Conservation (phyloP, 2,329 filamentous ascomycete species). For the Neonectria ditissima region DNA sequence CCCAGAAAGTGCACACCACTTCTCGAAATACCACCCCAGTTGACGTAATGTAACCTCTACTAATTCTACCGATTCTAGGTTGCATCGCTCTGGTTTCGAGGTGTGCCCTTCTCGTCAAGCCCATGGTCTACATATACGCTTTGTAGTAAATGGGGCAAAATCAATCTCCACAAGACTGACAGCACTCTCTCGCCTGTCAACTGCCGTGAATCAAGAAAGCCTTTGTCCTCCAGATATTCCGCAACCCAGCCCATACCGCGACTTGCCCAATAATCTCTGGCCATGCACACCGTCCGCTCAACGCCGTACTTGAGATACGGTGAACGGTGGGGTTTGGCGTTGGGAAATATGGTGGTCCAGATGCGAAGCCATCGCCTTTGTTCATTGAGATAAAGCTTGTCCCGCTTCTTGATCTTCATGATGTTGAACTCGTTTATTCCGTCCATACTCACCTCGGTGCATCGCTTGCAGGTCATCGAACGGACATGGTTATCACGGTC, state of each 20-base stretch:
- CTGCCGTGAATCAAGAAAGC: too few relatives aligned
- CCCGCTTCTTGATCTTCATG: not conserved
- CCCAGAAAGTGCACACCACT: too few relatives aligned
- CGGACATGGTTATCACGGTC: slow-evolving; percentile 1
- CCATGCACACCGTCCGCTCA: not conserved
- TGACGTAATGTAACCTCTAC: too few relatives aligned
- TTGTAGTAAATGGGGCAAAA: too few relatives aligned
- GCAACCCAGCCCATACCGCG: not conserved
- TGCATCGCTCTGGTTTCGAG: too few relatives aligned
- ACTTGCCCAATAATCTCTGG: not conserved
- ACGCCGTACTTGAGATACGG: slow-evolving; percentile 10
- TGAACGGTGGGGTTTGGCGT: not conserved
- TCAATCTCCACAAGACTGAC: too few relatives aligned
- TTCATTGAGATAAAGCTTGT: not conserved
- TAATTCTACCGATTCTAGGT: too few relatives aligned
- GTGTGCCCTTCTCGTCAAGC: too few relatives aligned
- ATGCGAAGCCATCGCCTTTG: not conserved
- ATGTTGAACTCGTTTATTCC: not conserved
- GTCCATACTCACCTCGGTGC: not conserved
- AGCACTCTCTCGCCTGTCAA: too few relatives aligned
- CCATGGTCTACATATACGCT: too few relatives aligned
- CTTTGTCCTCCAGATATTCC: not conserved
- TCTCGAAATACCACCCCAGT: too few relatives aligned
- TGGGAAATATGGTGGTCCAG: slow-evolving; percentile 1
- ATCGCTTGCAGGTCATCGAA: not conserved